Evolutionary conservation across 2,329 filamentous ascomycete genomes (phyloP), one percentile per base, ranked within the genome.

Genomic region (Neopestalotiopsis rosae): DNA sequence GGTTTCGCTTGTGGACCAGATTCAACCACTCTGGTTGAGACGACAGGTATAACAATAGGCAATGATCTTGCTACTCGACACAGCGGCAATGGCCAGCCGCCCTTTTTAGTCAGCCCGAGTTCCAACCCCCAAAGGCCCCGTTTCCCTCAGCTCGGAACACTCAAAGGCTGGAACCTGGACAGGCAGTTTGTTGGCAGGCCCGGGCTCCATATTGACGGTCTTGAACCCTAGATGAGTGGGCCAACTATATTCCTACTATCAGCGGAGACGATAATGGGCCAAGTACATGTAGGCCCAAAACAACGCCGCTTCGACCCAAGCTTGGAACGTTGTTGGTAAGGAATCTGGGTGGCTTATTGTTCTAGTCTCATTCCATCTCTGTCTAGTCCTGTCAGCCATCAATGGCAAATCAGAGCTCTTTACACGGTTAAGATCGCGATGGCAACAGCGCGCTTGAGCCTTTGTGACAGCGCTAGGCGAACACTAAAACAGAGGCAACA

Each of bases 201-300:
- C 34, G 34, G 34, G 45, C 45, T 17, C 45, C 45, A 52, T 38
- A 38, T 52, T 17, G 45, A 20, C 45, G 13, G 42, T 20, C 45
- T 20, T 52, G 17, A 52, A 52, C 45, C 45, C 45, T 52, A 52
- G 45, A 52, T 52, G 45, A n/a, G 45, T 52, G 45, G 45, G 45
- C 45, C 45, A 52, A 52, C 45, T 52, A 52, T 52, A 52, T 52
- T 52, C 24, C 45, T 52, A 52, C n/a, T 52, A 52, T 52, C 45
- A 52, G 45, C 45, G 45, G 45, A 52, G n/a, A 14, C 45, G 17
- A 38, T 38, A 38, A 38, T 38, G 34, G 34, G 34, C 34, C 34
- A 38, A 38, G 34, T 38, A 38, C 34, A 38, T 38, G 17, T 17
- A 52, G 45, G 45, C 45, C 45, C 9, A 20, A 52, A 20, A 17